Base-by-base conservation (phyloP, 2,329 filamentous ascomycete species). In the Cladorrhinum sp. region DNA sequence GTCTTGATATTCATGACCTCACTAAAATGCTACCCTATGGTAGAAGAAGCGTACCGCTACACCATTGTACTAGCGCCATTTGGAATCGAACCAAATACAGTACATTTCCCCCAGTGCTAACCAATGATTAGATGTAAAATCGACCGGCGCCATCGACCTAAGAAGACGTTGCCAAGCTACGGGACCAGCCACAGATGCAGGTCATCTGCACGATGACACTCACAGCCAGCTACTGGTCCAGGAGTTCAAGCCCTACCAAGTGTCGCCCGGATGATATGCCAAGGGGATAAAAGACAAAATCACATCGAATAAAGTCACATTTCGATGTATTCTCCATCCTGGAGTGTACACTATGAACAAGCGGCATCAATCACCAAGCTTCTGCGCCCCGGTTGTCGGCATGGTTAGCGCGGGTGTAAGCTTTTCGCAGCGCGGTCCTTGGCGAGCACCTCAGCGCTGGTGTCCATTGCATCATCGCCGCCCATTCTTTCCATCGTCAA, bases 401-500 rank as follows among this genome's bases (percentile, higher is more conserved):
- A 45, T 45, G 3, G 41, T 12, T 18, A 45, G 41, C 41, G 41
- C 18, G n/a, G 18, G 41, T 8, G 41, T 45, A 61, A 63, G 62
- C 62, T 61, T 63, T 59, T 22, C 41, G 38, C 24, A 73, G 70
- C 55, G 68, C 20, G 56, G 36, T 8, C 25, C 56, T 62, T 61
- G 57, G 61, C 57, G 24, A 64, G 60, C 62, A 64, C 64, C 52
- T 64, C 64, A 64, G 18, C 55, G 50, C 56, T 58, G 53, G 62
- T 52, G 57, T 20, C 13, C 50, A 66, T 66, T 66, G 64, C 64
- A 63, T 63, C 64, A 66, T 66, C 51, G 27, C 50, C 59, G 48
- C 27, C 50, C 49, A 54, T 36, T 59, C 55, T 38, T 54, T 61
- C 53, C 52, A 45, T 54, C 49, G 52, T 25, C 29, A 49, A 22